Percentiles rank a stretch among this genome's conserved stretches.
Evolutionary conservation across 768 basidiomycete species (phyloP).

Genomic region (Rhizopogon sp.): DNA sequence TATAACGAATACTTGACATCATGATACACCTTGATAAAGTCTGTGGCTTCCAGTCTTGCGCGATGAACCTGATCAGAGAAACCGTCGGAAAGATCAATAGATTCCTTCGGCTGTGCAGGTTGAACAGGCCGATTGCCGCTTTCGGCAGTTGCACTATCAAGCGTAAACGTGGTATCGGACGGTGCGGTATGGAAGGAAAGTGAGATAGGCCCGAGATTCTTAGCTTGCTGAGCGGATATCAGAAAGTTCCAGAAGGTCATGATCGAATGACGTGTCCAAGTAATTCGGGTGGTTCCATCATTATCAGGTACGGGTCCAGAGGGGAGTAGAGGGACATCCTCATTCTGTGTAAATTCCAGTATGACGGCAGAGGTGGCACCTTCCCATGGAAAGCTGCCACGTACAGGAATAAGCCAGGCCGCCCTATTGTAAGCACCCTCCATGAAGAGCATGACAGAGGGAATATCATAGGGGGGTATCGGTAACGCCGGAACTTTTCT

Average conservation of each 20-base stretch:
- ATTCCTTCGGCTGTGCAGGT: constrained; percentile 10
- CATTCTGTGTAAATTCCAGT: constrained; percentile 20
- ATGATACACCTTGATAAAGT: constrained; percentile 59
- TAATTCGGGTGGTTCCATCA: constrained; percentile 24
- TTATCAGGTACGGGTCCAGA: constrained; percentile 8
- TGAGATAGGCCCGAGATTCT: constrained; percentile 40
- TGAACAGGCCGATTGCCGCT: constrained; percentile 19
- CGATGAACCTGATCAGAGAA: constrained; percentile 12
- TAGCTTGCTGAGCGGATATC: constrained; percentile 30
- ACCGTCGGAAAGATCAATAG: constrained; percentile 4
- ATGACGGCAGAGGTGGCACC: constrained; percentile 38
- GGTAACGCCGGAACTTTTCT: constrained; percentile 30
- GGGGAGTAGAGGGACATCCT: constrained; percentile 15
- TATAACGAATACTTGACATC: constrained; percentile 43
- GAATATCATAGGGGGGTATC: constrained; percentile 30
- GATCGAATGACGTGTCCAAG: constrained; percentile 43
- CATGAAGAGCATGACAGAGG: constrained; percentile 24
- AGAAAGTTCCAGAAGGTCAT: constrained; percentile 48
- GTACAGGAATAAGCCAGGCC: constrained; percentile 56
- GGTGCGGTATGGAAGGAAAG: constrained; percentile 41
- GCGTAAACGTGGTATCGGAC: constrained; percentile 4
- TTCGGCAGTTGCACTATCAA: constrained; percentile 14
- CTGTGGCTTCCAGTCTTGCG: constrained; percentile 27
- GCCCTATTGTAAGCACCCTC: constrained; percentile 33
- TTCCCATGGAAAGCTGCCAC: constrained; percentile 47